Base-by-base conservation (phyloP, 177 flowering plant genomes). In the Vitis hybrid region DNA sequence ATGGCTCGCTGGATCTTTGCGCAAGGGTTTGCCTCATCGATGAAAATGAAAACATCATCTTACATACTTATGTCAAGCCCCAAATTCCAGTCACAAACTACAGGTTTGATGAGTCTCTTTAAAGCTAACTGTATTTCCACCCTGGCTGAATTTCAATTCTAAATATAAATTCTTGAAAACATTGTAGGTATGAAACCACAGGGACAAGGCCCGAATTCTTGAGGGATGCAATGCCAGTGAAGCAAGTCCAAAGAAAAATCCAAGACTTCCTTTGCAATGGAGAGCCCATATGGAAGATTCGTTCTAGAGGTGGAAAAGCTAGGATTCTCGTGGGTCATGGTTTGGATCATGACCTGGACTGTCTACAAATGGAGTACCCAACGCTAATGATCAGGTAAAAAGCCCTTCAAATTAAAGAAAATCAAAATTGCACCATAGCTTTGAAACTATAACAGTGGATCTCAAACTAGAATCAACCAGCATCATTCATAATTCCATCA, bases 271-370 rank as follows among this genome's bases (percentile, higher is more conserved):
- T 94, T 23, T 91, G 90, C 85, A 94, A 94, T 64, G 97, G 97
- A 2, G 95, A 90, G 69, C 85, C 96, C 0, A 68, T 84, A 66
- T 93, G 98, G 98, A 89, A 82, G 81, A 91, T 89, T 50, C 82
- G 92, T 19, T 79, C 90, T 6, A 81, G 72, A 61, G 83, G 89
- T 15, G 91, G 93, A 69, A 91, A 70, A 74, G 95, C 94, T 9
- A 83, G 93, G 88, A 86, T 92, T 81, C 89, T 91, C 21, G 94
- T 92, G 32, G 98, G 98, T 34, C 97, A 94, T 80, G 91, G 95
- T 32, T 74, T 91, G 67, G 97, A 92, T 67, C 94, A 88, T 75
- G 92, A 91, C 63, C 89, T 94, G 55, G 87, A 87, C 40, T 79
- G 91, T 67, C 73, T 94, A 64, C 91, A 79, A 72, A 66, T 91